Evolutionary conservation across 2,329 filamentous ascomycete species (phyloP).

Genomic region (Neonectria hederae): DNA sequence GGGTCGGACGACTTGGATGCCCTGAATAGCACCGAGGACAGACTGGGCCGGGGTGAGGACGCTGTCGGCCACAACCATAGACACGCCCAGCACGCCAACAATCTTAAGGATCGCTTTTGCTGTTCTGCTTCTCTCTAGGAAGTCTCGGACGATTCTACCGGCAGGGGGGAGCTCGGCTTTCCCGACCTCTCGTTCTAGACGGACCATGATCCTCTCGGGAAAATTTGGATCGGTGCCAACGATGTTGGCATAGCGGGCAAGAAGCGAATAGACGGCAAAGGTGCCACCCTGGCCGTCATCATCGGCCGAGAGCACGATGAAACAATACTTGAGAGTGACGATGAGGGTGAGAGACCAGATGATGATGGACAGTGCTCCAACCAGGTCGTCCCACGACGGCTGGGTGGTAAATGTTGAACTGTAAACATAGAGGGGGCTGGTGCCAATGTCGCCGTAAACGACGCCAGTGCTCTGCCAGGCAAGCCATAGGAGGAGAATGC

Average conservation of each 20-base stretch:
- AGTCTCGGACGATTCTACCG: slow-evolving; percentile 62
- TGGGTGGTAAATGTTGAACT: slow-evolving; percentile 71
- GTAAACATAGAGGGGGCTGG: slow-evolving; percentile 74
- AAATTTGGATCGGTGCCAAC: slow-evolving; percentile 64
- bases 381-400: slow-evolving; percentile 66
- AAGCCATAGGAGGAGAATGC: slow-evolving; percentile 53
- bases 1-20: slow-evolving; percentile 65
- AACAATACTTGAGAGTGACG: slow-evolving; percentile 74
- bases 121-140: slow-evolving; percentile 65
- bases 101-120: slow-evolving; percentile 65
- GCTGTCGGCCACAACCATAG: slow-evolving; percentile 73
- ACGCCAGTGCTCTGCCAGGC: slow-evolving; percentile 73
- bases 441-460: slow-evolving; percentile 76
- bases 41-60: slow-evolving; percentile 76
- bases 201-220: slow-evolving; percentile 60
- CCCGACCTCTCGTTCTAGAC: slow-evolving; percentile 67
- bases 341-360: slow-evolving; percentile 76
- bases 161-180: slow-evolving; percentile 62
- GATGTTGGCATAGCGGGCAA: slow-evolving; percentile 69
- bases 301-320: slow-evolving; percentile 72
- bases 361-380: slow-evolving; percentile 73
- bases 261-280: slow-evolving; percentile 72
- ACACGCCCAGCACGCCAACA: slow-evolving; percentile 72
- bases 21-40: slow-evolving; percentile 75
- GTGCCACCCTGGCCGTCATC: slow-evolving; percentile 78